These are phyloP conservation scores for Zelonia costaricensis DNA, from an alignment of 208 protist species.

Conservation along the genomic window DNA sequence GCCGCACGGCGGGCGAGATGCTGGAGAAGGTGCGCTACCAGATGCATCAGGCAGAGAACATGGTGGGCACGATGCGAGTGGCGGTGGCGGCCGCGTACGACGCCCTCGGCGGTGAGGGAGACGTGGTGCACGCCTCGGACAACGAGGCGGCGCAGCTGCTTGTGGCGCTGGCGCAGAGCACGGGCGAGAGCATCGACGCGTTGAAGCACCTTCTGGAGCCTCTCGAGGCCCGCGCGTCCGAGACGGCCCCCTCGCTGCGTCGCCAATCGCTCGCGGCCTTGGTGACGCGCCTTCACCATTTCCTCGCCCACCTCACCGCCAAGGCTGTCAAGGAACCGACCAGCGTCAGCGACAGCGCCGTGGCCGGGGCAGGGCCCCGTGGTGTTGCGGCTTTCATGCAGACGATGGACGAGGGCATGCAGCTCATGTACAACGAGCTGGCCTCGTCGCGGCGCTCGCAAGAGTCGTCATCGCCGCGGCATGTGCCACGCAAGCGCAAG, in stretches of 20 bases:
- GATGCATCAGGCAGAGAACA: slow-evolving; percentile 24
- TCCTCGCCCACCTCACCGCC: no score
- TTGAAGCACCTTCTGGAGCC: slow-evolving; percentile 19
- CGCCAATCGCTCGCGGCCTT: slow-evolving; percentile 12
- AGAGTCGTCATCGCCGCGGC: slow-evolving; percentile 9
- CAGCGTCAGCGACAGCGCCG: no score
- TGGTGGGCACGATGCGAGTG: slow-evolving; percentile 30
- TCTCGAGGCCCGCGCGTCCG: neutral
- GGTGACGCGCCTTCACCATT: slow-evolving; percentile 7
- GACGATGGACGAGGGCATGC: slow-evolving; percentile 3
- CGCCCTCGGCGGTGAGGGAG: slow-evolving; percentile 37
- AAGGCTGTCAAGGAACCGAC: no score
- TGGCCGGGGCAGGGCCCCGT: neutral
- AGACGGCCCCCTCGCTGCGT: no score
- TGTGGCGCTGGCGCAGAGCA: slow-evolving; percentile 19
- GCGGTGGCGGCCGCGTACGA: slow-evolving; percentile 35
- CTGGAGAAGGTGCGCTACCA: slow-evolving; percentile 32
- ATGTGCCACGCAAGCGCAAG: slow-evolving; percentile 33
- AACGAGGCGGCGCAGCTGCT: slow-evolving; percentile 10
- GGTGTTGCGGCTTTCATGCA: no score
- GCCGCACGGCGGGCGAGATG: neutral
- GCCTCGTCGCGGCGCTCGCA: neutral
- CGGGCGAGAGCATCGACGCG: slow-evolving; percentile 5
- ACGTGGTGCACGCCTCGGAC: slow-evolving; percentile 10
- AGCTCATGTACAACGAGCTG: neutral